A percentile compares a stretch with the other conserved stretches of the same genome.
These are phyloP conservation scores for Groenewaldozyma salmanticensis DNA, from an alignment of 805 yeast genomes.

Conservation along the genomic window DNA sequence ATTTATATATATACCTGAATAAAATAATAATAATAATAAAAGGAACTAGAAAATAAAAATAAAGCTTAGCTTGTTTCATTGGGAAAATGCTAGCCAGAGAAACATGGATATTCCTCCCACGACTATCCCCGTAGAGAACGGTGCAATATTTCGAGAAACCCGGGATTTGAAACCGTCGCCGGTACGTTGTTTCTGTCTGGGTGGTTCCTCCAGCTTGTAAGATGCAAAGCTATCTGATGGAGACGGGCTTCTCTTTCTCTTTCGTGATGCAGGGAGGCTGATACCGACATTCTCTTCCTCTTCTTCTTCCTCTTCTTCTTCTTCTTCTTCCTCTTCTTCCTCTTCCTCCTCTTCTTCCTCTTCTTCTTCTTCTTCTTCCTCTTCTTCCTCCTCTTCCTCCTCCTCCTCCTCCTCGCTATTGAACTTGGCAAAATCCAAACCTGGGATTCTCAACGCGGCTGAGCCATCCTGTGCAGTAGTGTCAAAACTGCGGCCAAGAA, in stretches of 20 bases:
- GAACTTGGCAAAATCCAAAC: no score
- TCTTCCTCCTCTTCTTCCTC: not conserved
- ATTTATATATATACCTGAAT: not conserved
- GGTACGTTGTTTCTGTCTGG: not conserved
- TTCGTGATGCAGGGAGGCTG: no score
- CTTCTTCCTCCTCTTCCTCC: slow-evolving; percentile 4
- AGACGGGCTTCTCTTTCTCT: no score
- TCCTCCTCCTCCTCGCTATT: no score
- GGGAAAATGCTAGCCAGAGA: no score
- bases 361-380: no score
- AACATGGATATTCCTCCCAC: no score
- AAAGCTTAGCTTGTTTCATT: no score
- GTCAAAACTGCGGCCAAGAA: not conserved
- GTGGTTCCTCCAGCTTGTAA: not conserved
- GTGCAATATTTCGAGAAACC: slow-evolving; percentile 1
- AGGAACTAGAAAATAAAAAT: slow-evolving; percentile 2
- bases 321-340: slow-evolving; percentile 4
- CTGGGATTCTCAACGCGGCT: no score
- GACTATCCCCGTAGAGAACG: no score
- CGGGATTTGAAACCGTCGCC: not conserved
- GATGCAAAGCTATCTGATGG: no score
- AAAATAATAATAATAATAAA: slow-evolving; percentile 1
- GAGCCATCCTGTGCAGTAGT: no score
- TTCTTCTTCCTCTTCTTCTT: slow-evolving; percentile 1
- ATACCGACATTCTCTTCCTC: slow-evolving; percentile 25